Evolutionary conservation across 208 protist genomes (phyloP), one percentile per base, ranked within the genome.

Genomic region (Acanthamoeba royreba): DNA sequence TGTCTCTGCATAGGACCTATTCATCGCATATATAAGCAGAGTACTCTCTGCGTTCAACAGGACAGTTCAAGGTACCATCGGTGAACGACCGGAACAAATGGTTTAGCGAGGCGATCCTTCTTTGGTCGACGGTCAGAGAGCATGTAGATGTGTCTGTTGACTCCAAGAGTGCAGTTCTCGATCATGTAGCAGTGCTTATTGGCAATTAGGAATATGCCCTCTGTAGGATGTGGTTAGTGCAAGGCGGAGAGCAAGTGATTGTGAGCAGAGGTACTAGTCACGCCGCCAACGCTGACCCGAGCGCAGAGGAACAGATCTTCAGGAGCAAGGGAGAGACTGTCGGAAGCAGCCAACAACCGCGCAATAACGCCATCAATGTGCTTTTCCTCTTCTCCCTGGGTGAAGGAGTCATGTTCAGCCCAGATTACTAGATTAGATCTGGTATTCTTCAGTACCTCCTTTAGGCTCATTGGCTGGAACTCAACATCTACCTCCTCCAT

Each of bases 131-230:
- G 28, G 55, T 90, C 83, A 28, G 83, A 52, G 4, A 90, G 83
- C 49, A 90, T 63, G 83, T 90, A 90, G 43, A 90, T 13, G 83
- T 90, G 83, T 4, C 83, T 15, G 47, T 61, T 69, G 33, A 46
- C 40, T 17, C 53, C 47, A 52, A 90, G 58, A 22, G 49, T 90
- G 83, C 83, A 90, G 83, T 90, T 90, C 83, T 90, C 83, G 55
- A 90, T 90, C 33, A 90, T 90, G 83, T 90, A 90, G 83, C 53
- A 90, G 40, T 90, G 15, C 47, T 90, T 90, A 38, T 43, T 69
- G 40, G 53, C 47, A 42, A 90, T 69, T 52, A 90, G 22, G 83
- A 90, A 90, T 0, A 90, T 8, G 47, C 83, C 83, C 55, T 69
- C 83, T 90, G 83, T 33, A 38, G 33, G 2, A 49, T 35, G 4